Base-by-base conservation (phyloP, 2,329 filamentous ascomycete genomes). In the Hirsutella minnesotensis region DNA sequence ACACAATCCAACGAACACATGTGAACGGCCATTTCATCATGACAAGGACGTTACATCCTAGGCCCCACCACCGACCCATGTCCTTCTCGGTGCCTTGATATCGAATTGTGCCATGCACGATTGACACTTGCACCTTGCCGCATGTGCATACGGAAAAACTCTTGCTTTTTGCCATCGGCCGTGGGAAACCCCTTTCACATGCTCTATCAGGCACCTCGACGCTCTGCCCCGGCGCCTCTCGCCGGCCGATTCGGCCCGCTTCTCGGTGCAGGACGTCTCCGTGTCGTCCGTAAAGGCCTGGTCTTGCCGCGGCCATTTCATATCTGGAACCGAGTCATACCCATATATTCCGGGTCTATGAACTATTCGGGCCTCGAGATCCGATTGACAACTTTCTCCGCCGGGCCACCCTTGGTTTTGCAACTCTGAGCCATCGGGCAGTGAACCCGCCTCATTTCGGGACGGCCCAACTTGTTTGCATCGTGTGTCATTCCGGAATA, bases 331-430 rank as follows among this genome's bases (percentile, higher is more conserved):
- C 40, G 33, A 21, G 20, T 10, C 33, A 12, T 31, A 12, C 33
- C 40, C 40, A n/a, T 24, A 18, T 36, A 35, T 13, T 15, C 40
- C 40, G 40, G 40, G 29, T 36, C 31, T 41, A 24, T 41, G 20
- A 15, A 37, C 40, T 19, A 27, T 37, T 41, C 40, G 33, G 33
- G 33, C 19, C 9, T 9, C 29, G 21, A 27, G 15, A 27, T 22
- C 39, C 40, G 40, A 5, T 18, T 37, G 19, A 20, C 33, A n/a
- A 35, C 16, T 5, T n/a, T 35, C 3, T 19, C 33, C 15, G 33
- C 15, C 33, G 3, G 33, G 16, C 3, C 9, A 18, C 24, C 24
- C 24, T 27, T 27, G 24, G 7, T 27, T 27, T 27, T n/a, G n/a
- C n/a, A n/a, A n/a, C 24, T 27, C 12, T 7, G 24, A 27, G 7